Evolutionary conservation across 495 filamentous ascomycete genomes (phyloP), one percentile per base, ranked within the genome.

Genomic region (Hypoxylon lenormandii): DNA sequence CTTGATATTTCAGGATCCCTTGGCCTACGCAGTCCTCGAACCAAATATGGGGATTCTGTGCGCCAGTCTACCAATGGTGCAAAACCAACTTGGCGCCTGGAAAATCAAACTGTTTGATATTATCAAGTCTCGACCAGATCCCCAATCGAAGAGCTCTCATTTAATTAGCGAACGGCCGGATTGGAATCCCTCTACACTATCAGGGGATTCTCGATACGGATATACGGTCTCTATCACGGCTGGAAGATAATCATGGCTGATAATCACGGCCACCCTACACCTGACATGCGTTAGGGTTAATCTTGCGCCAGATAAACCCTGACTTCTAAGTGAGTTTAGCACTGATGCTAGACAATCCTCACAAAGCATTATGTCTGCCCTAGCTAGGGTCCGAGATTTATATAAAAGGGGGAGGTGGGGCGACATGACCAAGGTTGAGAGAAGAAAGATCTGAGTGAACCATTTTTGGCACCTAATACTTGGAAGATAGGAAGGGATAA

Each of bases 41-140:
- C 21, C 56, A 47, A 63, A 63, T 38, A 13, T 63, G 37, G 49
- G 38, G 1, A 63, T 63, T 13, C 5, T 72, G 6, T 69, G 64
- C 46, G 60, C 61, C 10, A 26, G 58, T 33, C 42, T 72, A 3
- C 69, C 64, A 6, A 72, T 65, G 69, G 38, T 65, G 19, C 53
- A 53, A 0, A 26, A 26, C 6, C 23, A 45, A 16, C 19, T 53
- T 6, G 18, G 15, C 5, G 15, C 22, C 30, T 63, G 59, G 59
- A 63, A 18, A 42, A n/a, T 1, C 0, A 63, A 33, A 18, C n/a
- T 45, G 21, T n/a, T n/a, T 0, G 18, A 4, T 12, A 10, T 19
- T 11, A 10, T 28, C n/a, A 43, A 11, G 6, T 6, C 38, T 4
- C 4, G 1, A n/a, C 4, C 13, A 42, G 12, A 16, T 2, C 12